These are phyloP conservation scores for Trametes sanguinea DNA, from an alignment of 768 basidiomycete species.

Conservation along the genomic window DNA sequence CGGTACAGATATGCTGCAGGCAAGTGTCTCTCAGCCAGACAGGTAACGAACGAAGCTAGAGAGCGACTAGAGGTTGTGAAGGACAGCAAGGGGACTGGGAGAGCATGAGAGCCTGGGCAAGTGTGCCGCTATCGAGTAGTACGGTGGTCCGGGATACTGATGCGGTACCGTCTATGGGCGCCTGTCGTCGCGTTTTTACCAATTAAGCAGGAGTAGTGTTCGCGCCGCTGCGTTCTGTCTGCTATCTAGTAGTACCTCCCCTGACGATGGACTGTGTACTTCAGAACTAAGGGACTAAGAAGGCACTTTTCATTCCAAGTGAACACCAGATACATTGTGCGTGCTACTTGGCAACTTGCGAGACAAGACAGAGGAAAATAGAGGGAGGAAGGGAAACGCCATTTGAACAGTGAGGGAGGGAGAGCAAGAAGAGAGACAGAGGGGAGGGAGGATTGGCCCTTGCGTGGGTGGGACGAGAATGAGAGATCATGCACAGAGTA, in stretches of 20 bases:
- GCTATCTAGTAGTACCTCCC: no score
- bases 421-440: not conserved
- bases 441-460: not conserved
- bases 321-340: slow-evolving; percentile 19
- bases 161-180: no score
- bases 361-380: not conserved
- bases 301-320: slow-evolving; percentile 13
- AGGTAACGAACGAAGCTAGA: not conserved
- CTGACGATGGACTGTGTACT: no score
- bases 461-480: not conserved
- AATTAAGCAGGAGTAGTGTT: no score
- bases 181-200: no score
- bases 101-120: not conserved
- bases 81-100: not conserved
- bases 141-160: no score
- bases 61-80: not conserved
- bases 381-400: not conserved
- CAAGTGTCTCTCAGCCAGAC: not conserved
- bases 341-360: slow-evolving; percentile 10
- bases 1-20: no score
- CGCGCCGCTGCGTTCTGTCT: no score
- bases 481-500: slow-evolving; percentile 8
- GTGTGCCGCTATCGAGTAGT: no score
- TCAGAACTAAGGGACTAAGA: not conserved
- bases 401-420: not conserved